These are phyloP conservation scores for Fraxinus velutina DNA, from an alignment of 305 asterid genomes.

Conservation along the genomic window DNA sequence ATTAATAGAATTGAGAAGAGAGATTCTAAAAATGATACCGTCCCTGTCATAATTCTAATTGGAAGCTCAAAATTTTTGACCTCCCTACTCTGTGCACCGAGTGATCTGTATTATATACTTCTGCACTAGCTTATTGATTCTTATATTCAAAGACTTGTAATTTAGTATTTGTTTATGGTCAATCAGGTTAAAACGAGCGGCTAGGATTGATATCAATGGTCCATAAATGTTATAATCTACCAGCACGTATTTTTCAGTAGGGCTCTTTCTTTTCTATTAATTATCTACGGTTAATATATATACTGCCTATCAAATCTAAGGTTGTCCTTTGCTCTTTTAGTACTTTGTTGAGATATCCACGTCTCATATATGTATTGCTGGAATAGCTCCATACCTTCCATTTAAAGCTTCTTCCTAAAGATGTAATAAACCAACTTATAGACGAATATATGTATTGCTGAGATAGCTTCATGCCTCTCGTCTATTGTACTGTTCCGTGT, in stretches of 20 bases:
- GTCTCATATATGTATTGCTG: conserved; percentile 11
- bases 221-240: neutral
- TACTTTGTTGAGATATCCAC: conserved; percentile 30
- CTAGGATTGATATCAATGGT: neutral
- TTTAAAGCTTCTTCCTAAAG: neutral
- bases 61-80: neutral
- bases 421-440: too few relatives aligned
- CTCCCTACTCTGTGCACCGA: neutral
- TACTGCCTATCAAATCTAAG: neutral
- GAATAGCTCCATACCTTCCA: neutral
- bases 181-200: neutral
- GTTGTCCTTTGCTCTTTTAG: neutral
- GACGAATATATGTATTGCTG: too few relatives aligned
- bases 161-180: neutral
- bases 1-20: conserved; percentile 14
- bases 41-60: conserved; percentile 33
- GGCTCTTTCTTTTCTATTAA: neutral
- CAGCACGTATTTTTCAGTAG: neutral
- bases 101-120: neutral
- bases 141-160: neutral
- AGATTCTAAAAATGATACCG: conserved; percentile 13
- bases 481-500: neutral
- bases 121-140: neutral
- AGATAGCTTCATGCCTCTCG: too few relatives aligned
- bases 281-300: neutral